These are phyloP conservation scores for Trichoderma asperellum DNA, from an alignment of 2,329 filamentous ascomycete species.

Conservation along the genomic window DNA sequence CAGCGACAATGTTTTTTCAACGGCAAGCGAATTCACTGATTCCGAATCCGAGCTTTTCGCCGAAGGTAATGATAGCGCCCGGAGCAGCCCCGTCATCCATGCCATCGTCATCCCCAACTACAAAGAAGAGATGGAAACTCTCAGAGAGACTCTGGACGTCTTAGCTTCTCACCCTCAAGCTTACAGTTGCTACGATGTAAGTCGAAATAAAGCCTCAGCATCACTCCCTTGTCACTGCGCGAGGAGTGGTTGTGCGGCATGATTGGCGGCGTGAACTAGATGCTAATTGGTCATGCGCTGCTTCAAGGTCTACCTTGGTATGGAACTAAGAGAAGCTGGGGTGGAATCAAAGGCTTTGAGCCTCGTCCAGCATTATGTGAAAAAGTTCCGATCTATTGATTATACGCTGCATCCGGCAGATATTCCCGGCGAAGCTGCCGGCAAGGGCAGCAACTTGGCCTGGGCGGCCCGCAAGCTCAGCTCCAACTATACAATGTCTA, in stretches of 20 bases:
- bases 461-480: constrained; percentile 71
- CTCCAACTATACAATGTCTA: constrained; percentile 58
- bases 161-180: constrained; percentile 69
- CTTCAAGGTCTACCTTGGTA: constrained; percentile 68
- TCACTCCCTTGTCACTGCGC: not conserved
- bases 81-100: constrained; percentile 56
- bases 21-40: constrained; percentile 57
- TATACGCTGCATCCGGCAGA: constrained; percentile 69
- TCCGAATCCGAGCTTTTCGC: constrained; percentile 52
- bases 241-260: not conserved
- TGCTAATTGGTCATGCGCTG: constrained; percentile 13
- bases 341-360: constrained; percentile 64
- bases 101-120: constrained; percentile 75
- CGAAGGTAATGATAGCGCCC: constrained; percentile 49
- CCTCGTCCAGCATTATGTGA: constrained; percentile 65
- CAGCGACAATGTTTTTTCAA: constrained; percentile 52
- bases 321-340: constrained; percentile 70
- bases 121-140: constrained; percentile 70
- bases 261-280: not conserved
- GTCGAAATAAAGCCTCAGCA: constrained; percentile 39
- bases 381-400: constrained; percentile 68
- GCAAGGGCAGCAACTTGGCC: constrained; percentile 74
- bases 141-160: constrained; percentile 70
- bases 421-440: constrained; percentile 69
- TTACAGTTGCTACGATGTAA: constrained; percentile 68